Conservation (phyloP, 2,329 filamentous ascomycete genomes). For the Fusarium vanettenii region DNA sequence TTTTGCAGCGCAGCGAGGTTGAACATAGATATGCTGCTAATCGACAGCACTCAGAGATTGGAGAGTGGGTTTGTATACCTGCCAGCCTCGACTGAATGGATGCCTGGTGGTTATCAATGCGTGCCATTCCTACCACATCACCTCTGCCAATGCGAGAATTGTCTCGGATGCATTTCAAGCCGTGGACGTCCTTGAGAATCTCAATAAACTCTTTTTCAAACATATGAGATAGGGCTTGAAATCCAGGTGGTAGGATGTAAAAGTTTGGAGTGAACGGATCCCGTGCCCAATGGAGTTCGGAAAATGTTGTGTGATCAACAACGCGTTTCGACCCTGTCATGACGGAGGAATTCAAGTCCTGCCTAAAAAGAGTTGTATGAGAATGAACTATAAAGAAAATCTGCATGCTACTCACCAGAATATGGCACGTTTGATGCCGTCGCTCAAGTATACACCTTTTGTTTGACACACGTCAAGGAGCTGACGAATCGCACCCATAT, state of each 20-base stretch:
- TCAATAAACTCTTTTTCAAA: conserved; percentile 48
- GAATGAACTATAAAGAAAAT: not conserved
- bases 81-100: conserved; percentile 55
- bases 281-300: conserved; percentile 54
- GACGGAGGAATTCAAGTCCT: conserved; percentile 56
- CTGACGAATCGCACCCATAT: conserved; percentile 53
- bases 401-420: conserved; percentile 51
- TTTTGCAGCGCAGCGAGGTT: conserved; percentile 52
- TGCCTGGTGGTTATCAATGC: conserved; percentile 54
- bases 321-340: conserved; percentile 53
- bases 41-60: conserved; percentile 48
- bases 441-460: conserved; percentile 46
- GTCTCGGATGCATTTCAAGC: conserved; percentile 54
- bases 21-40: conserved; percentile 57
- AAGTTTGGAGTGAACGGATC: conserved; percentile 44
- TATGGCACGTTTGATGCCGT: conserved; percentile 57
- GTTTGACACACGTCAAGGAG: conserved; percentile 49
- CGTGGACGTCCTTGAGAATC: conserved; percentile 52
- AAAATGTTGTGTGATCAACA: conserved; percentile 54
- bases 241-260: conserved; percentile 50
- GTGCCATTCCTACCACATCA: conserved; percentile 43
- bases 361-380: conserved; percentile 44
- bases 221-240: conserved; percentile 39
- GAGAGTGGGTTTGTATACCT: conserved; percentile 33
- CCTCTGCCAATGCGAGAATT: not conserved